Percentiles rank a stretch among this genome's conserved stretches.
Evolutionary conservation across 768 basidiomycete species (phyloP).

Genomic region (Tylopilus vinaceipallidus): DNA sequence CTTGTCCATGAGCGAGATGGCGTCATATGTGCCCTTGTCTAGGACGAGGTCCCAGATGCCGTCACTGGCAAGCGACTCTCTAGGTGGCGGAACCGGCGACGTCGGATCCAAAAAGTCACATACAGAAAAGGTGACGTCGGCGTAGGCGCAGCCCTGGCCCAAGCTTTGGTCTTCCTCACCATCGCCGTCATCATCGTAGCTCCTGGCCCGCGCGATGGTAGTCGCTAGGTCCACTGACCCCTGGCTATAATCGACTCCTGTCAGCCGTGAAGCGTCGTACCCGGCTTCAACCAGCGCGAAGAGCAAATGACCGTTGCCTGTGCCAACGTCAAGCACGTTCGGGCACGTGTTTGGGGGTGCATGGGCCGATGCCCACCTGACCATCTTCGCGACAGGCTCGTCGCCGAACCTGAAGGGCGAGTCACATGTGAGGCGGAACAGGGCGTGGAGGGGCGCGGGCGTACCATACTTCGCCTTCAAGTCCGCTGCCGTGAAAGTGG

Average conservation of each 20-base stretch:
- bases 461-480: conserved; percentile 86
- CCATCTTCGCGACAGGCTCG: conserved; percentile 76
- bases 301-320: conserved; percentile 76
- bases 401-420: conserved; percentile 69
- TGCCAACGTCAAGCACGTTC: conserved; percentile 73
- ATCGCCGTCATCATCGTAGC: conserved; percentile 3
- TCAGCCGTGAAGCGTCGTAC: conserved; percentile 50
- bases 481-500: conserved; percentile 75
- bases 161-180: background rate
- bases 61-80: conserved; percentile 1
- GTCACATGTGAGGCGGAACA: background rate
- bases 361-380: conserved; percentile 62
- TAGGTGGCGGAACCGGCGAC: conserved; percentile 34
- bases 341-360: conserved; percentile 47
- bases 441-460: conserved; percentile 12
- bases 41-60: conserved; percentile 68
- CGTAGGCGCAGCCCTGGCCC: background rate
- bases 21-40: conserved; percentile 90
- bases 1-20: conserved; percentile 70
- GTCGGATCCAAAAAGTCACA: conserved; percentile 67
- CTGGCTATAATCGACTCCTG: conserved; percentile 76
- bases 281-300: conserved; percentile 69
- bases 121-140: conserved; percentile 46
- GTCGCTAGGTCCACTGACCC: conserved; percentile 65
- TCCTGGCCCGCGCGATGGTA: conserved; percentile 46